Base-by-base conservation (phyloP, 2,329 filamentous ascomycete genomes). In the Thermomyces lanuginosus region DNA sequence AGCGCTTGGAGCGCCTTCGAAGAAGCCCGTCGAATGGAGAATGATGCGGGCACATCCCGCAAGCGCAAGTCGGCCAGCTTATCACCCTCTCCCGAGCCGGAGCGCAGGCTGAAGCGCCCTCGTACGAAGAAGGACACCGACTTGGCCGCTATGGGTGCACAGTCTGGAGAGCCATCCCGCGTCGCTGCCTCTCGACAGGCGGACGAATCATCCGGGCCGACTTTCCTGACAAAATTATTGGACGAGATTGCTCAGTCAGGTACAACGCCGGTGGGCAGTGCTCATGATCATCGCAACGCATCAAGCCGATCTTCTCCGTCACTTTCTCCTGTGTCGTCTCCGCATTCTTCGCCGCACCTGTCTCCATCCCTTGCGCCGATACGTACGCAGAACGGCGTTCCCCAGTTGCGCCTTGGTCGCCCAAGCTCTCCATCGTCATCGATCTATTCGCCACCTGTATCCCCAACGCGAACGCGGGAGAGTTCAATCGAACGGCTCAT, bases 1-100 rank as follows among this genome's bases (percentile, higher is more conserved):
- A 66, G 73, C 31, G 82, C 86, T 3, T 93, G 86, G 89, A 81
- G 83, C 35, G 82, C 79, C 11, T 75, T 95, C 36, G 84, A 93
- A 40, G 79, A 76, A 48, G 83, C 80, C 22, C 69, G 81, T 36
- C 76, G 84, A 34, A 65, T 69, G 10, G 66, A 77, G 36, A 63
- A 59, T 34, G 52, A 63, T 12, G 48, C 56, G 0, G 49, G 36
- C 23, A 49, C 55, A 27, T 53, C 66, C 21, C 63, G 58, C 34
- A 59, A 61, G 36, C 47, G 51, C 27, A 53, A 75, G 36, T 60
- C 57, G 32, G 58, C 61, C 27, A 72, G 79, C 32, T 83, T 92
- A 56, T 72, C 83, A 27, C 89, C 82, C 45, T 91, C 82, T 3
- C 60, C 66, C 2, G 60, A 64, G 16, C 77, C 77, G 0, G 75